phyloP scores from a whole-genome alignment of 2,329 filamentous ascomycete species.

The Ceratocystis cubensis region DNA sequence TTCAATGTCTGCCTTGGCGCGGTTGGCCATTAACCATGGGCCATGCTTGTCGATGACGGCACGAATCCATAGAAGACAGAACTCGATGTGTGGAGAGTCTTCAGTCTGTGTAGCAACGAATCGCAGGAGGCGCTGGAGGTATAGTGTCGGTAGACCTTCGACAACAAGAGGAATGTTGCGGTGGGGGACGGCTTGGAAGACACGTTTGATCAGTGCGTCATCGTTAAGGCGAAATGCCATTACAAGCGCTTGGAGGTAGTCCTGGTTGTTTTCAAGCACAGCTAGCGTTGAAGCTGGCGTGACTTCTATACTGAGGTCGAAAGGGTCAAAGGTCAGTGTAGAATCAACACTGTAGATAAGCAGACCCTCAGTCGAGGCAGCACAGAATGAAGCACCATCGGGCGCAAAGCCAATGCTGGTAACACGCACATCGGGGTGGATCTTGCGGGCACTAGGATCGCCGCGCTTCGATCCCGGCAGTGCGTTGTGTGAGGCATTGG shows the following conservation, averaged over 20 bases:
- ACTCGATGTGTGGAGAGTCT: constrained; percentile 84
- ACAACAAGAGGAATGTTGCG: constrained; percentile 66
- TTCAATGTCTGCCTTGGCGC: constrained; percentile 69
- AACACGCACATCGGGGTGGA: constrained; percentile 71
- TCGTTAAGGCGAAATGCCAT: constrained; percentile 98
- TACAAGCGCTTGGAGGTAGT: constrained; percentile 82
- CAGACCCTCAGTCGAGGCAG: constrained; percentile 85
- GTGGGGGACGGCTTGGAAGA: constrained; percentile 73
- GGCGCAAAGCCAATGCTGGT: constrained; percentile 77
- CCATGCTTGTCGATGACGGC: constrained; percentile 71
- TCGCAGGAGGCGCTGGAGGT: constrained; percentile 70
- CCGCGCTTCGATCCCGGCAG: constrained; percentile 74
- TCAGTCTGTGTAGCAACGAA: constrained; percentile 83
- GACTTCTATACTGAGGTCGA: constrained; percentile 87
- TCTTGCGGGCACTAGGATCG: constrained; percentile 67
- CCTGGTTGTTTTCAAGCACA: constrained; percentile 52
- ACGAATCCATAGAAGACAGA: constrained; percentile 88
- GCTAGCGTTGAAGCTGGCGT: constrained; percentile 74
- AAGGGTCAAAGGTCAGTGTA: constrained; percentile 78
- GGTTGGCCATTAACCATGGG: constrained; percentile 68
- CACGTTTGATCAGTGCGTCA: constrained; percentile 62
- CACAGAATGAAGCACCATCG: constrained; percentile 81
- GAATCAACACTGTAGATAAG: constrained; percentile 87
- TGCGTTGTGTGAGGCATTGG: constrained; percentile 72
- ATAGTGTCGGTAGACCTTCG: constrained; percentile 66